A percentile compares a stretch with the other conserved stretches of the same genome.
Evolutionary conservation across 2,329 filamentous ascomycete genomes (phyloP).

Genomic region (Graphium sp.): DNA sequence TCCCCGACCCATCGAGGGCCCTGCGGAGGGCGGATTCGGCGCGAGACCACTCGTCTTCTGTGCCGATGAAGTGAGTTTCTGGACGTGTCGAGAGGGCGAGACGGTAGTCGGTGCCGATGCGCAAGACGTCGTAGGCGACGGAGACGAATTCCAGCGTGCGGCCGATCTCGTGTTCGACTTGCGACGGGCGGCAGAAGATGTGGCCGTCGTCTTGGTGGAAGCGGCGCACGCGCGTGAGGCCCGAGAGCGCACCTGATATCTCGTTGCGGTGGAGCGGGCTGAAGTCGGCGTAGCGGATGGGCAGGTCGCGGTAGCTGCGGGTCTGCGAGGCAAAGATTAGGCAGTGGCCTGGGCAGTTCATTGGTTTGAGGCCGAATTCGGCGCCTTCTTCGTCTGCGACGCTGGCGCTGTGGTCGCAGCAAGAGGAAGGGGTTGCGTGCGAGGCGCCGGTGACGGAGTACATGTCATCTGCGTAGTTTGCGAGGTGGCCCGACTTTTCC

Average conservation of each 20-base stretch:
- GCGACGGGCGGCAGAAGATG: conserved; percentile 69
- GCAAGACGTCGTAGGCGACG: conserved; percentile 53
- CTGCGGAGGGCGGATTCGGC: conserved; percentile 21
- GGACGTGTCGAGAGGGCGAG: conserved; percentile 68
- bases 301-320: conserved; percentile 64
- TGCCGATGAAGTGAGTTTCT: conserved; percentile 61
- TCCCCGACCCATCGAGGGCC: conserved; percentile 46
- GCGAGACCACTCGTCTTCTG: conserved; percentile 42
- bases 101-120: conserved; percentile 51
- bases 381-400: conserved; percentile 34
- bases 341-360: conserved; percentile 87
- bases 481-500: conserved; percentile 73
- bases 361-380: conserved; percentile 74
- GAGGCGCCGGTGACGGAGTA: conserved; percentile 53
- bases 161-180: conserved; percentile 59
- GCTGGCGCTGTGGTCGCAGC: conserved; percentile 13
- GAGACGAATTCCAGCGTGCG: conserved; percentile 60
- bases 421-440: conserved; percentile 11
- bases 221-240: conserved; percentile 66
- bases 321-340: conserved; percentile 61
- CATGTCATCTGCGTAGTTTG: conserved; percentile 88
- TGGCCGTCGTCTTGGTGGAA: conserved; percentile 89
- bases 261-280: conserved; percentile 79
- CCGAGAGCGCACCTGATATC: conserved; percentile 63
- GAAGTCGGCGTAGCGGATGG: conserved; percentile 75